Percentiles rank a stretch among this genome's conserved stretches.
These are phyloP conservation scores for Diplodia sapinea DNA, from an alignment of 2,329 filamentous ascomycete species.

Conservation along the genomic window DNA sequence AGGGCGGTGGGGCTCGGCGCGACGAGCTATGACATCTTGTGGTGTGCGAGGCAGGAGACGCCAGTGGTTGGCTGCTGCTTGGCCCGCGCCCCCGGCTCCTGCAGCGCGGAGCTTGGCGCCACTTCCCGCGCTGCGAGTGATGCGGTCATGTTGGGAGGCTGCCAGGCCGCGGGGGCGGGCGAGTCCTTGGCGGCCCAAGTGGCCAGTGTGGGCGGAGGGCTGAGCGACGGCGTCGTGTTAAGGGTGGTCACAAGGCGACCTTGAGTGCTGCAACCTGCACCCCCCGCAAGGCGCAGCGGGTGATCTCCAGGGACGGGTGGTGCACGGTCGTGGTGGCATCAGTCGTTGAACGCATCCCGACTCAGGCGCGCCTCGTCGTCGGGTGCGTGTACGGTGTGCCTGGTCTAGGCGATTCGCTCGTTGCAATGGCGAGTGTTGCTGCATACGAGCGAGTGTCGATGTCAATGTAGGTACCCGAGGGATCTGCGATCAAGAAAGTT, in stretches of 20 bases:
- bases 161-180: neutral
- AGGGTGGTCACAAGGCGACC: neutral
- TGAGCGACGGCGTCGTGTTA: neutral
- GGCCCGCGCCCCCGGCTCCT: neutral
- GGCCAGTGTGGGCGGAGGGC: neutral
- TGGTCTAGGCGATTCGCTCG: neutral
- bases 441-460: too few species aligned
- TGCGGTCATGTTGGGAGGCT: slow-evolving; percentile 5
- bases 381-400: neutral
- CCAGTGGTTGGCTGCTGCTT: slow-evolving; percentile 16
- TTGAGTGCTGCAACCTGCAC: neutral
- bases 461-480: neutral
- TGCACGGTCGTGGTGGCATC: slow-evolving; percentile 1
- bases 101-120: slow-evolving; percentile 9
- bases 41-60: slow-evolving; percentile 2
- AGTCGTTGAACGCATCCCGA: neutral
- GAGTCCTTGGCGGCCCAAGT: neutral
- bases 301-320: slow-evolving; percentile 20
- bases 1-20: slow-evolving; percentile 2
- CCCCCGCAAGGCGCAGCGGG: slow-evolving; percentile 11
- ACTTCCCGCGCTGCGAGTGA: neutral
- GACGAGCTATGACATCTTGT: neutral
- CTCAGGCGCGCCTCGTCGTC: neutral
- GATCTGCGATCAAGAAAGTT: neutral
- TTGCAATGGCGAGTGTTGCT: too few species aligned